Conservation (phyloP, 2,329 filamentous ascomycete species). For the Aschersonia sp. region DNA sequence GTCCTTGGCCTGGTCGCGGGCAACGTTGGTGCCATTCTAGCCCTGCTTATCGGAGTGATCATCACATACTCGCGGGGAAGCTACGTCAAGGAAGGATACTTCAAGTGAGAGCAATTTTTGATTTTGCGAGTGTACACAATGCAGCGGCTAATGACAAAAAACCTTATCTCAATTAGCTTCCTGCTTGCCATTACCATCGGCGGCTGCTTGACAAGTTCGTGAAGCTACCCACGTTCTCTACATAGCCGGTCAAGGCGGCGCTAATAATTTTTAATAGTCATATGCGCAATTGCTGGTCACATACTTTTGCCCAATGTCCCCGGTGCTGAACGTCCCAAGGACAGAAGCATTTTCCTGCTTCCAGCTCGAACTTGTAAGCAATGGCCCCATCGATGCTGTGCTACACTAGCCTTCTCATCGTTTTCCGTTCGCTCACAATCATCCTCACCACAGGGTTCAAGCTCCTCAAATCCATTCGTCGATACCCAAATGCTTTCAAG, state of each 20-base stretch:
- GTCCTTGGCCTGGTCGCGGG: conserved; percentile 7
- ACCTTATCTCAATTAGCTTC: conserved; percentile 2
- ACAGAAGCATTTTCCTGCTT: conserved; percentile 5
- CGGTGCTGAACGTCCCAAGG: conserved; percentile 5
- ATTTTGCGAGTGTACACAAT: too few relatives aligned
- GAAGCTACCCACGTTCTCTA: too few relatives aligned
- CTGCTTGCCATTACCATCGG: conserved; percentile 7
- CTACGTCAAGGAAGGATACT: conserved; percentile 7
- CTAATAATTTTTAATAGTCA: conserved; percentile 1
- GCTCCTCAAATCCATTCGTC: conserved; percentile 7
- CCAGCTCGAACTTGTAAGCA: conserved; percentile 6
- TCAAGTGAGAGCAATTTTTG: conserved; percentile 4
- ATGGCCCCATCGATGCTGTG: too few relatives aligned
- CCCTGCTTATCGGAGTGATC: conserved; percentile 8
- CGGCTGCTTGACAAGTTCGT: conserved; percentile 7
- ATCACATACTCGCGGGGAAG: conserved; percentile 7
- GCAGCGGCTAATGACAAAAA: not conserved
- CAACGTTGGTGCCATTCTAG: conserved; percentile 8
- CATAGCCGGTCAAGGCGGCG: not conserved
- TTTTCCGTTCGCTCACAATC: not conserved
- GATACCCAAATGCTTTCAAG: conserved; percentile 9
- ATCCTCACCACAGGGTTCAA: conserved; percentile 4
- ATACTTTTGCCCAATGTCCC: conserved; percentile 7
- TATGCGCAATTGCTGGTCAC: conserved; percentile 6
- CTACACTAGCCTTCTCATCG: not conserved